A percentile compares a stretch with the other conserved stretches of the same genome.
These are phyloP conservation scores for Golubevia sp. DNA, from an alignment of 1,284 basidiomycete species.

Conservation along the genomic window DNA sequence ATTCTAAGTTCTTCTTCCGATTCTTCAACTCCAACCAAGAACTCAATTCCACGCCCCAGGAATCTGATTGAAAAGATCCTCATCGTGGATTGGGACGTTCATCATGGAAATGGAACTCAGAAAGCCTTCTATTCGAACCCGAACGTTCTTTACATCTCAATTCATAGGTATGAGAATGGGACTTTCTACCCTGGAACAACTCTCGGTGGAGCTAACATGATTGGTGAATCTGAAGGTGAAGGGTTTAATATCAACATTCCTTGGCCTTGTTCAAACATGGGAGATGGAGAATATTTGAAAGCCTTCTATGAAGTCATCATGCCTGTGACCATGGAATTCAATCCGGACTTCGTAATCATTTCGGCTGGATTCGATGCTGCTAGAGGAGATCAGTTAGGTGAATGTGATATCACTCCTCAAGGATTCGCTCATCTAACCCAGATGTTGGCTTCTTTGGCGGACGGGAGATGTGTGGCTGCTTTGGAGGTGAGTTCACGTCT, in stretches of 20 bases:
- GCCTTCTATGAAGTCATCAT: slow-evolving; percentile 13
- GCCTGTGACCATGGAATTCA: slow-evolving; percentile 10
- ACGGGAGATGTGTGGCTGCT: not conserved
- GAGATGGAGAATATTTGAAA: slow-evolving; percentile 11
- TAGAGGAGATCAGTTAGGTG: slow-evolving; percentile 3
- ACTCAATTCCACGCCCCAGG: no score
- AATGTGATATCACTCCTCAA: slow-evolving; percentile 4
- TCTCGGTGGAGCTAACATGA: slow-evolving; percentile 4
- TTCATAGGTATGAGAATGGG: slow-evolving; percentile 12
- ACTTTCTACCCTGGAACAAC: slow-evolving; percentile 8
- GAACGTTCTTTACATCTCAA: slow-evolving; percentile 13
- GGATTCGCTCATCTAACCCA: slow-evolving; percentile 7
- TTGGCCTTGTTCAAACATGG: slow-evolving; percentile 5
- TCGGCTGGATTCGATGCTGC: slow-evolving; percentile 14
- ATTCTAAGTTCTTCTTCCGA: no score
- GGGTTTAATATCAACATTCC: slow-evolving; percentile 16
- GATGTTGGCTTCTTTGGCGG: slow-evolving; percentile 1
- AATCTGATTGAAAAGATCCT: slow-evolving; percentile 3
- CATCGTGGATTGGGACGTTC: slow-evolving; percentile 13
- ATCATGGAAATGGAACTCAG: slow-evolving; percentile 18
- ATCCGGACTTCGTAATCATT: slow-evolving; percentile 16
- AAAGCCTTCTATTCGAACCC: slow-evolving; percentile 9
- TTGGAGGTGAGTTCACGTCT: not conserved
- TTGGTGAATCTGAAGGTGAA: slow-evolving; percentile 5
- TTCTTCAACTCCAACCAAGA: slow-evolving; percentile 1